These are phyloP conservation scores for Trichoderma endophyticum DNA, from an alignment of 2,329 filamentous ascomycete genomes.

Conservation along the genomic window DNA sequence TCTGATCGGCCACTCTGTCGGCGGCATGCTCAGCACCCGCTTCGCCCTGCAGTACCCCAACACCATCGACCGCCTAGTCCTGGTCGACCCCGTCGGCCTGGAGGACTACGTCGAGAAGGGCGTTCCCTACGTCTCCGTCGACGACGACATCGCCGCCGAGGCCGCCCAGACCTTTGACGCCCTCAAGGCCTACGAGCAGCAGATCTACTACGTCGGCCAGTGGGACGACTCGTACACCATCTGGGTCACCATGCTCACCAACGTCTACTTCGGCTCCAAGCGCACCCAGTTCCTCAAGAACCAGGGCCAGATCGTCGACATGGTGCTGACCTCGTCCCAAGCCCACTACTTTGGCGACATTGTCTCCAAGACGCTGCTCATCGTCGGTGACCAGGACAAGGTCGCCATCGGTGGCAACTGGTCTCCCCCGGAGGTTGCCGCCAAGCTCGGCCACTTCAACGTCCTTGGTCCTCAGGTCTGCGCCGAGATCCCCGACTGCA, in stretches of 20 bases:
- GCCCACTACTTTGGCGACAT: conserved; percentile 48
- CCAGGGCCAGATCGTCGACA: conserved; percentile 52
- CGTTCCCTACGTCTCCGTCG: conserved; percentile 45
- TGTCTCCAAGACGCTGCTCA: conserved; percentile 44
- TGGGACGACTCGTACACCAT: conserved; percentile 50
- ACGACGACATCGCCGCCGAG: conserved; percentile 39
- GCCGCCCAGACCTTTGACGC: conserved; percentile 40
- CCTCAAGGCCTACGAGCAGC: conserved; percentile 46
- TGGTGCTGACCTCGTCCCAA: conserved; percentile 52
- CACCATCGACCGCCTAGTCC: conserved; percentile 41
- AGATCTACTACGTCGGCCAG: conserved; percentile 46
- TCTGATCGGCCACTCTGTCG: conserved; percentile 54
- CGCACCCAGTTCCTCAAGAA: conserved; percentile 43
- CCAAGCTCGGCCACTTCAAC: conserved; percentile 47
- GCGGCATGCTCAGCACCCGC: conserved; percentile 52
- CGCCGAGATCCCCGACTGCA: conserved; percentile 41
- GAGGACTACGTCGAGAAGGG: conserved; percentile 52
- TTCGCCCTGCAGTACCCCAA: conserved; percentile 51
- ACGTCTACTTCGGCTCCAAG: conserved; percentile 47
- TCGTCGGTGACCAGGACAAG: conserved; percentile 51
- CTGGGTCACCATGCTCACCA: conserved; percentile 54
- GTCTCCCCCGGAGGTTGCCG: conserved; percentile 43
- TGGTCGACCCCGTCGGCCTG: conserved; percentile 52
- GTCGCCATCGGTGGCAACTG: conserved; percentile 55
- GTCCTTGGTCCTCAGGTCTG: conserved; percentile 46